These are phyloP conservation scores for Exophiala sp. DNA, from an alignment of 2,329 filamentous ascomycete genomes.

Conservation along the genomic window DNA sequence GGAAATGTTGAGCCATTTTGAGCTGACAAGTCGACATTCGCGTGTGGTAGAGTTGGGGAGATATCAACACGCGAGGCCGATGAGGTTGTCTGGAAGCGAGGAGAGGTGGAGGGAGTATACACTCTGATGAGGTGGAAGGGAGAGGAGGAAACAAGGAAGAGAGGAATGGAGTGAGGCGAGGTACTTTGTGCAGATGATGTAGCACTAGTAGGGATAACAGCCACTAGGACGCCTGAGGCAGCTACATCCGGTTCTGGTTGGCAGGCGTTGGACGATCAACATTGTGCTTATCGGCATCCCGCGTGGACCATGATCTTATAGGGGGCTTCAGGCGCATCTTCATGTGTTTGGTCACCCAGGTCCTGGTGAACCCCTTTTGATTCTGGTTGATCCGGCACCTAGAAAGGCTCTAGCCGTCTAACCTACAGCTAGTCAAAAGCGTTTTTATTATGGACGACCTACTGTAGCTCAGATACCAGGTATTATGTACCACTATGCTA, in stretches of 20 bases:
- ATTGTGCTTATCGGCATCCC: slow-evolving; percentile 5
- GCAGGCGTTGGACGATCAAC: neutral
- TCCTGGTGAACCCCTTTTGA: no score
- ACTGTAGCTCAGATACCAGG: no score
- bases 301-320: no score
- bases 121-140: neutral
- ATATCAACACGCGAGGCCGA: neutral
- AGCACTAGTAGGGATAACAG: neutral
- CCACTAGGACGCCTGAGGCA: slow-evolving; percentile 12
- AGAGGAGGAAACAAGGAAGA: slow-evolving; percentile 4
- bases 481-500: no score
- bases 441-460: no score
- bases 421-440: no score
- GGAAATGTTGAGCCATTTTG: slow-evolving; percentile 32
- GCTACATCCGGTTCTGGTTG: slow-evolving; percentile 3
- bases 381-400: no score
- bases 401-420: neutral
- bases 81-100: neutral
- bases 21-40: slow-evolving; percentile 32
- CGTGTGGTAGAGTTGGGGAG: slow-evolving; percentile 14
- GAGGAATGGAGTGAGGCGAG: slow-evolving; percentile 5
- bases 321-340: no score
- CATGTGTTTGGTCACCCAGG: no score
- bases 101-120: neutral
- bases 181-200: slow-evolving; percentile 10